Percentiles rank a stretch among this genome's conserved stretches.
These are phyloP conservation scores for Xylariaceae sp. DNA, from an alignment of 2,329 filamentous ascomycete genomes.

Conservation along the genomic window DNA sequence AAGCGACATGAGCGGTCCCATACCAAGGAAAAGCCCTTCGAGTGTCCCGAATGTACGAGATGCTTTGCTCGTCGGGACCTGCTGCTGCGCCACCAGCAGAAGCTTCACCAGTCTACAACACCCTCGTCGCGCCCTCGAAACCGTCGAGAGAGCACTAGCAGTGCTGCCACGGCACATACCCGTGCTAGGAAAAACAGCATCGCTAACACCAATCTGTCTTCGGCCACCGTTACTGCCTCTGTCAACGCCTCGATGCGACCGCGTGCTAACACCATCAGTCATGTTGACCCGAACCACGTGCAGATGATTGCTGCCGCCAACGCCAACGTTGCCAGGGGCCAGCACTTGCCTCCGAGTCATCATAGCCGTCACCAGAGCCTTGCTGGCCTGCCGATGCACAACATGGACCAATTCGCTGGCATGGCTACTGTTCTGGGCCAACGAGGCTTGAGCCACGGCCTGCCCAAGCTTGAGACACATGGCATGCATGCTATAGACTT, in stretches of 20 bases:
- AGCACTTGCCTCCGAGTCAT: slow-evolving; percentile 48
- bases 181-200: slow-evolving; percentile 91
- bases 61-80: slow-evolving; percentile 94
- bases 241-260: slow-evolving; percentile 66
- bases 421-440: slow-evolving; percentile 67
- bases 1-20: slow-evolving; percentile 84
- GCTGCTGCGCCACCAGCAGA: slow-evolving; percentile 92
- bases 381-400: slow-evolving; percentile 57
- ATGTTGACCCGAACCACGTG: slow-evolving; percentile 73
- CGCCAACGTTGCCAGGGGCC: slow-evolving; percentile 44
- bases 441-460: slow-evolving; percentile 59
- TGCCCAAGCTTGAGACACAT: slow-evolving; percentile 80
- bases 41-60: slow-evolving; percentile 88
- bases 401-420: slow-evolving; percentile 60
- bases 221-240: slow-evolving; percentile 45
- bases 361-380: slow-evolving; percentile 73
- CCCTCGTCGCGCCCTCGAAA: slow-evolving; percentile 82
- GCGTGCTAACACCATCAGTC: slow-evolving; percentile 91
- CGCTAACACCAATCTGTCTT: slow-evolving; percentile 49
- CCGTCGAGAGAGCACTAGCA: slow-evolving; percentile 81
- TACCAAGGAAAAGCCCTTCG: slow-evolving; percentile 87
- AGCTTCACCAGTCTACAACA: slow-evolving; percentile 89
- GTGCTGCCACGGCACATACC: slow-evolving; percentile 59
- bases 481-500: slow-evolving; percentile 60
- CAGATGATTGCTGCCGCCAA: slow-evolving; percentile 63